phyloP scores from a whole-genome alignment of 2,329 filamentous ascomycete genomes.

The Phialophora verrucosa region DNA sequence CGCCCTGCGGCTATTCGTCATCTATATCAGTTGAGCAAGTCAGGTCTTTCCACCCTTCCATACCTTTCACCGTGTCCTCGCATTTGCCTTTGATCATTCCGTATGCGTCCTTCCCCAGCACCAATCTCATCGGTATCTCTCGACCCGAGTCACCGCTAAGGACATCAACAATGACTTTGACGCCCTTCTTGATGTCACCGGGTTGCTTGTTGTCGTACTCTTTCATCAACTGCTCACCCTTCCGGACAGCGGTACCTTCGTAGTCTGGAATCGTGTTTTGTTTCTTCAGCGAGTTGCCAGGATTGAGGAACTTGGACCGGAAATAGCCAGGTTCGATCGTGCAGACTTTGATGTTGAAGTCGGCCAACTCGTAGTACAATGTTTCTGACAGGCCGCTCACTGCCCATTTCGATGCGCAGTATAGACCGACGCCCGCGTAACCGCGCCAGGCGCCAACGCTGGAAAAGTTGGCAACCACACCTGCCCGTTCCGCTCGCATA shows the following conservation, averaged over 20 bases:
- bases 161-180: conserved; percentile 60
- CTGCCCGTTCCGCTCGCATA: conserved; percentile 43
- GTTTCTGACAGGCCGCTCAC: conserved; percentile 40
- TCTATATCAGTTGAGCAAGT: conserved; percentile 46
- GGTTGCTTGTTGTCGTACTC: conserved; percentile 56
- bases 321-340: conserved; percentile 47
- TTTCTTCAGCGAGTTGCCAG: conserved; percentile 17
- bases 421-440: conserved; percentile 42
- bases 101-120: conserved; percentile 61
- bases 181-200: conserved; percentile 62
- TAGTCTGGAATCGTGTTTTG: conserved; percentile 31
- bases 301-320: conserved; percentile 32
- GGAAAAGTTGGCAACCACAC: conserved; percentile 47
- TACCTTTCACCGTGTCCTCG: conserved; percentile 48
- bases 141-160: conserved; percentile 58
- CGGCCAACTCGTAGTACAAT: conserved; percentile 43
- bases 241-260: conserved; percentile 27
- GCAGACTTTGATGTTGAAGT: conserved; percentile 45
- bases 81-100: conserved; percentile 53
- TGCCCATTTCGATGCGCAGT: conserved; percentile 48
- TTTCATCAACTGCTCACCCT: conserved; percentile 22
- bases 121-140: conserved; percentile 59
- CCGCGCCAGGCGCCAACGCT: conserved; percentile 44
- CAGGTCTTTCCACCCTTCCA: conserved; percentile 59
- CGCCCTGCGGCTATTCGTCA: conserved; percentile 5